A percentile compares a stretch with the other conserved stretches of the same genome.
These are phyloP conservation scores for Fraxinus nigra DNA, from an alignment of 305 asterid genomes.

Conservation along the genomic window DNA sequence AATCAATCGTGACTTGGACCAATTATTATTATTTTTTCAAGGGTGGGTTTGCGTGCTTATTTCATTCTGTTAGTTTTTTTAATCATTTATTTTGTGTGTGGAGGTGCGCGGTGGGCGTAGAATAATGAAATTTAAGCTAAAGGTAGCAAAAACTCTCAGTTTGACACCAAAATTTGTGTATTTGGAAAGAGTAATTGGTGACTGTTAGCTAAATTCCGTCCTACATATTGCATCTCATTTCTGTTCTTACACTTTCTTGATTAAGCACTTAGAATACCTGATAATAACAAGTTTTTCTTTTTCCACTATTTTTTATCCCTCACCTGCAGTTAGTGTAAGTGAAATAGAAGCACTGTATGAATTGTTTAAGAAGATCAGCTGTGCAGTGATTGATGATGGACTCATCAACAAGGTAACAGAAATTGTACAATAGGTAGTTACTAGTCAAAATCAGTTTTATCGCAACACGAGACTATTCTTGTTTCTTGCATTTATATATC, in stretches of 20 bases:
- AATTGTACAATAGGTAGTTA: neutral
- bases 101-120: neutral
- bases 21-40: neutral
- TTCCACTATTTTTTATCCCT: neutral
- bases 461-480: neutral
- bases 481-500: neutral
- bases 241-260: neutral
- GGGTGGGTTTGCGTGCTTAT: neutral
- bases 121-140: neutral
- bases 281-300: conserved; percentile 6
- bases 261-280: neutral
- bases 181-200: neutral
- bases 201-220: neutral
- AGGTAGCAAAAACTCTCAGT: neutral
- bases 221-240: neutral
- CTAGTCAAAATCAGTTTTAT: neutral
- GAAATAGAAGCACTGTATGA: conserved; percentile 85
- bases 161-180: neutral
- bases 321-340: conserved; percentile 71
- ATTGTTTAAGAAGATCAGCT: conserved; percentile 75
- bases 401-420: conserved; percentile 72
- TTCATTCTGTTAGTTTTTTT: neutral
- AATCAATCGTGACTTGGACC: neutral
- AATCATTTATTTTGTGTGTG: neutral
- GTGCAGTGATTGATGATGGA: conserved; percentile 82